phyloP scores from a whole-genome alignment of 1,284 basidiomycete species.

The Melampsora larici-populina region DNA sequence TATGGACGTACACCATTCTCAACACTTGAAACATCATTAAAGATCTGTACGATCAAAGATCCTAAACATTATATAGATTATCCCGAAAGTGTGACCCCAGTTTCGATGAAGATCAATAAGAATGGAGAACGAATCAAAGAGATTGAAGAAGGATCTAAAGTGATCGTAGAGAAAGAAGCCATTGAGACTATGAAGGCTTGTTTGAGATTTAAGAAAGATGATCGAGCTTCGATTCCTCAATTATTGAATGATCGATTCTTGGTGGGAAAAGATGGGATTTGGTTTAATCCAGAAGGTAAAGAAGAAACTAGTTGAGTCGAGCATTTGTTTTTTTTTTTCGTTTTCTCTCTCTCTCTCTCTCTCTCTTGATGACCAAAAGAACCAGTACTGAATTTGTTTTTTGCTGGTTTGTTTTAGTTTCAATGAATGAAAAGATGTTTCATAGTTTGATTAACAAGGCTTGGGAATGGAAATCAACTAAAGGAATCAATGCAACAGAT shows the following conservation, averaged over 20 bases:
- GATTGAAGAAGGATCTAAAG: constrained; percentile 64
- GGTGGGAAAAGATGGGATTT: constrained; percentile 12
- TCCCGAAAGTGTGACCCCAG: constrained; percentile 64
- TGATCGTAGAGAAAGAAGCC: constrained; percentile 65
- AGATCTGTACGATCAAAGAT: constrained; percentile 83
- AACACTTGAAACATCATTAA: constrained; percentile 75
- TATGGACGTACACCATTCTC: constrained; percentile 88
- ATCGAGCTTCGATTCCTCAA: constrained; percentile 74
- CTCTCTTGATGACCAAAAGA: neutral
- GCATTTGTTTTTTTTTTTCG: neutral
- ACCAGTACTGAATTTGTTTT: neutral
- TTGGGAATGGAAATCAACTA: constrained; percentile 30
- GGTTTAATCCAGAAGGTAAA: neutral
- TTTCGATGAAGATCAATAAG: constrained; percentile 52
- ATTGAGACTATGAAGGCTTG: constrained; percentile 72
- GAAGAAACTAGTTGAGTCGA: neutral
- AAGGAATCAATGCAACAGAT: constrained; percentile 17
- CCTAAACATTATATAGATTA: constrained; percentile 68
- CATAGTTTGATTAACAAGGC: constrained; percentile 24
- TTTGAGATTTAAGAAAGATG: constrained; percentile 68
- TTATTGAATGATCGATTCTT: constrained; percentile 57
- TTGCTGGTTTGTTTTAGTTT: neutral
- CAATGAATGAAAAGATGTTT: constrained; percentile 16
- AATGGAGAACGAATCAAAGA: constrained; percentile 53
- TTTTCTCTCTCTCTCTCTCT: too few species aligned